These are phyloP conservation scores for Talaromyces verruculosus DNA, from an alignment of 2,329 filamentous ascomycete species.

Conservation along the genomic window DNA sequence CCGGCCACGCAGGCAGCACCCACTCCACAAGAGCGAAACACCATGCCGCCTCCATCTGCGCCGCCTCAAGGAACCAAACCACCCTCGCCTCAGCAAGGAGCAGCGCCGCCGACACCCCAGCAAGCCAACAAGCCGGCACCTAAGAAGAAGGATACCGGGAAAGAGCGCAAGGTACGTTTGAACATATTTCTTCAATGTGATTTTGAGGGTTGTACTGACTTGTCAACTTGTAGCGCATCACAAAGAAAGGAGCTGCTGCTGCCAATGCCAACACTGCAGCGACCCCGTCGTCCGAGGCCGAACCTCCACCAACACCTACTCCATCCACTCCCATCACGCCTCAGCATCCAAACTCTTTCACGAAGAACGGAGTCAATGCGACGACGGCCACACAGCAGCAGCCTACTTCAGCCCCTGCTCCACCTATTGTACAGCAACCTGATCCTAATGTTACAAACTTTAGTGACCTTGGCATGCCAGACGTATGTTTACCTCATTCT, in stretches of 20 bases:
- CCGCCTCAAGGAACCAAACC: conserved; percentile 43
- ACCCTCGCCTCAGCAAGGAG: conserved; percentile 46
- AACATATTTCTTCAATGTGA: background rate
- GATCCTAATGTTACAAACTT: conserved; percentile 37
- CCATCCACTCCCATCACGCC: conserved; percentile 52
- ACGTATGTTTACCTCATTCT: conserved; percentile 34
- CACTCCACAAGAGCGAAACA: conserved; percentile 59
- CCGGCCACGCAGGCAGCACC: conserved; percentile 49
- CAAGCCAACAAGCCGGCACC: conserved; percentile 59
- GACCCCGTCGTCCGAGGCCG: conserved; percentile 47
- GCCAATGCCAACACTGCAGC: conserved; percentile 43
- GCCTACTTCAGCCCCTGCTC: conserved; percentile 39
- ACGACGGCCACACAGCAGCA: conserved; percentile 31
- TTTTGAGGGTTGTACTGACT: conserved; percentile 22
- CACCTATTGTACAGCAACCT: conserved; percentile 37
- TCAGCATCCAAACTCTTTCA: conserved; percentile 48
- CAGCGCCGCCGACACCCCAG: conserved; percentile 62
- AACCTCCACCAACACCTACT: conserved; percentile 50
- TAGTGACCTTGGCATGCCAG: conserved; percentile 37
- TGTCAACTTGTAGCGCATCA: conserved; percentile 35
- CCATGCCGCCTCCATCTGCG: conserved; percentile 52
- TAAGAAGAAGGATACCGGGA: conserved; percentile 60
- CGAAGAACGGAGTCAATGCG: conserved; percentile 40
- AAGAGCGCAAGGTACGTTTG: conserved; percentile 53
- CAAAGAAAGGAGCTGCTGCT: conserved; percentile 45